Percentiles rank a stretch among this genome's conserved stretches.
Evolutionary conservation across 1,284 basidiomycete species (phyloP).

Genomic region (Leccinum fuscescens): DNA sequence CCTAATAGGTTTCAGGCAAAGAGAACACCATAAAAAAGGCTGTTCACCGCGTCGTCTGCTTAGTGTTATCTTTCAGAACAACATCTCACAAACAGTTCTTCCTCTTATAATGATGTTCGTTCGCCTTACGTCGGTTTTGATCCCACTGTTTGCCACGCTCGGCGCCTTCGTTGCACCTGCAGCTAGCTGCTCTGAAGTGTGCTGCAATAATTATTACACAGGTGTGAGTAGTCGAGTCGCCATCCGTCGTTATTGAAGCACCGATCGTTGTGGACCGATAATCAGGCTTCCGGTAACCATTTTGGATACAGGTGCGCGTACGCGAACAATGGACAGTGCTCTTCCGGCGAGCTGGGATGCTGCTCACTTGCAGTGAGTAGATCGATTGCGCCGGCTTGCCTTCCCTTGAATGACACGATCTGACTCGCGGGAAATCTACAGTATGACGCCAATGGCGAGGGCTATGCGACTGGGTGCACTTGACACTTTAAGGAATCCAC

Average conservation of each 20-base stretch:
- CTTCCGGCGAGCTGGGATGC: not conserved
- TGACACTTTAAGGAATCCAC: not conserved
- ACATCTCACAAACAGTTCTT: not conserved
- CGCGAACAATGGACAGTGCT: not conserved
- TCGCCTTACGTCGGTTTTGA: not conserved
- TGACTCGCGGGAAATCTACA: not conserved
- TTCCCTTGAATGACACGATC: not conserved
- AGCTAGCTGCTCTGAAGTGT: not conserved
- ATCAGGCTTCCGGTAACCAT: not conserved
- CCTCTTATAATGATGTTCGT: not conserved
- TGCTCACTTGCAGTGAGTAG: not conserved
- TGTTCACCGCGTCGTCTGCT: not conserved
- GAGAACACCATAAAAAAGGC: not conserved
- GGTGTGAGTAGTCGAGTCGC: not conserved
- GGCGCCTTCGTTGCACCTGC: not conserved
- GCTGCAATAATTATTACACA: not conserved
- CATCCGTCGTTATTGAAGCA: not conserved
- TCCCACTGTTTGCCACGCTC: not conserved
- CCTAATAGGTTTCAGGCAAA: not conserved
- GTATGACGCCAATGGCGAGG: not conserved
- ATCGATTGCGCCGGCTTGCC: not conserved
- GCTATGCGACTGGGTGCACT: not conserved
- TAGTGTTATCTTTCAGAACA: not conserved
- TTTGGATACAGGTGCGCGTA: not conserved
- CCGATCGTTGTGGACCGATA: not conserved